phyloP scores from a whole-genome alignment of 2,329 filamentous ascomycete species.

The Neonectria sp. region DNA sequence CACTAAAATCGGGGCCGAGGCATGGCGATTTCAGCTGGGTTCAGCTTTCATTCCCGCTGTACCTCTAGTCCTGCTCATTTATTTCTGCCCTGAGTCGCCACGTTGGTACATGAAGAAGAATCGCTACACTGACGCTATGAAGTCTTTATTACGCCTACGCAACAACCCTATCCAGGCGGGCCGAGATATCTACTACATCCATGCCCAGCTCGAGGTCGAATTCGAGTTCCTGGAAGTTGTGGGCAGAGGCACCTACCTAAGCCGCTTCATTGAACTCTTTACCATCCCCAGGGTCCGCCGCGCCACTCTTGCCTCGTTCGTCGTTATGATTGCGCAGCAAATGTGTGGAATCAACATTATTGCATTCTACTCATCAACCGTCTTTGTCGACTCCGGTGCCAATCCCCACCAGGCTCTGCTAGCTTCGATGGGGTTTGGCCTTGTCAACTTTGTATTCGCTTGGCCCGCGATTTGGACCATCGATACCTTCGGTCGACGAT shows the following conservation, averaged over 20 bases:
- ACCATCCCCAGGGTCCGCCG: constrained; percentile 78
- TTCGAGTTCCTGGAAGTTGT: constrained; percentile 64
- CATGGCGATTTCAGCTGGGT: constrained; percentile 76
- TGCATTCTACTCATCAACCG: constrained; percentile 80
- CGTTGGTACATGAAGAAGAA: constrained; percentile 79
- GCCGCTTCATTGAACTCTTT: constrained; percentile 76
- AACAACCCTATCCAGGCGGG: constrained; percentile 71
- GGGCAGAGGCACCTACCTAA: constrained; percentile 69
- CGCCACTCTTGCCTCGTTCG: constrained; percentile 82
- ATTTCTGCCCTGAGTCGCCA: constrained; percentile 76
- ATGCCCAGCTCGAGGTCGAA: constrained; percentile 76
- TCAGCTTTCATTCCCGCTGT: constrained; percentile 75
- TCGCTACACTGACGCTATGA: constrained; percentile 72
- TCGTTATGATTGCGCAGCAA: constrained; percentile 85
- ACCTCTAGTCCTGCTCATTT: constrained; percentile 71
- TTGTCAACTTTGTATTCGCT: constrained; percentile 72
- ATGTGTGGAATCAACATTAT: constrained; percentile 82
- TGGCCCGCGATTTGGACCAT: constrained; percentile 73
- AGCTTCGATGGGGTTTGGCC: constrained; percentile 71
- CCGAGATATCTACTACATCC: constrained; percentile 75
- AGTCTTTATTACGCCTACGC: constrained; percentile 66
- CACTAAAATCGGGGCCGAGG: constrained; percentile 51
- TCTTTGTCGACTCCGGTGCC: constrained; percentile 72
- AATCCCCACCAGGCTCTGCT: constrained; percentile 69
- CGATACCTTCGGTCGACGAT: constrained; percentile 69